Evolutionary conservation across 2,329 filamentous ascomycete species (phyloP).

Genomic region (Fusarium liriodendri): DNA sequence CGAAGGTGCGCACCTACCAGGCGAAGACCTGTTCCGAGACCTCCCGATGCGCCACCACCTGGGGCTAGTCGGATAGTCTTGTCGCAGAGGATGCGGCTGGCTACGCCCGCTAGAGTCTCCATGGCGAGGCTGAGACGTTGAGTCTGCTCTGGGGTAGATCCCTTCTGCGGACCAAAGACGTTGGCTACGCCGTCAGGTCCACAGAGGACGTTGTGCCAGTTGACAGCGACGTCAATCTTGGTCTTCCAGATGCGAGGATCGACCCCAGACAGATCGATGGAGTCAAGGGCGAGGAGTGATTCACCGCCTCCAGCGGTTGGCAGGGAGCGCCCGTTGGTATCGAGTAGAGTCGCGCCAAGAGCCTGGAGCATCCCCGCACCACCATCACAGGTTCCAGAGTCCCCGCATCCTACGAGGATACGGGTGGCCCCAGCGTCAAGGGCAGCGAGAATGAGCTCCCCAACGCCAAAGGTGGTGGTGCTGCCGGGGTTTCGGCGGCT

Average conservation of each 20-base stretch:
- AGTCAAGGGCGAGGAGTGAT: conserved; percentile 50
- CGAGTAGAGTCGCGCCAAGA: conserved; percentile 58
- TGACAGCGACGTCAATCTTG: conserved; percentile 62
- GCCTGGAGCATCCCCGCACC: conserved; percentile 66
- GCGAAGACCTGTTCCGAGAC: conserved; percentile 62
- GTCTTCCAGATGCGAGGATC: conserved; percentile 42
- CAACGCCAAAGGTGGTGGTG: conserved; percentile 64
- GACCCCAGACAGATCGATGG: conserved; percentile 53
- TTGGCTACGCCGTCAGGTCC: conserved; percentile 60
- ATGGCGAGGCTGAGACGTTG: conserved; percentile 55
- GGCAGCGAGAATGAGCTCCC: conserved; percentile 59
- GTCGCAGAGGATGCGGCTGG: conserved; percentile 47
- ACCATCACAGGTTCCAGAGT: conserved; percentile 65
- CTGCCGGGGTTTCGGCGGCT: conserved; percentile 56
- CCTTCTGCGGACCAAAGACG: conserved; percentile 64
- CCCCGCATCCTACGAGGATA: conserved; percentile 64
- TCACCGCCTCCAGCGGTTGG: conserved; percentile 55
- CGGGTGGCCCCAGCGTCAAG: conserved; percentile 57
- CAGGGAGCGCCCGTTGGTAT: conserved; percentile 50
- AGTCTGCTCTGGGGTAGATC: conserved; percentile 56
- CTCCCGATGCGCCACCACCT: conserved; percentile 63
- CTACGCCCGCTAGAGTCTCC: conserved; percentile 54
- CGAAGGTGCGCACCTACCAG: conserved; percentile 59
- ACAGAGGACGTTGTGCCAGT: conserved; percentile 63
- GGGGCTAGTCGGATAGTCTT: conserved; percentile 51